Base-by-base conservation (phyloP, 129 eudicot genomes). In the Ambrosia artemisiifolia region DNA sequence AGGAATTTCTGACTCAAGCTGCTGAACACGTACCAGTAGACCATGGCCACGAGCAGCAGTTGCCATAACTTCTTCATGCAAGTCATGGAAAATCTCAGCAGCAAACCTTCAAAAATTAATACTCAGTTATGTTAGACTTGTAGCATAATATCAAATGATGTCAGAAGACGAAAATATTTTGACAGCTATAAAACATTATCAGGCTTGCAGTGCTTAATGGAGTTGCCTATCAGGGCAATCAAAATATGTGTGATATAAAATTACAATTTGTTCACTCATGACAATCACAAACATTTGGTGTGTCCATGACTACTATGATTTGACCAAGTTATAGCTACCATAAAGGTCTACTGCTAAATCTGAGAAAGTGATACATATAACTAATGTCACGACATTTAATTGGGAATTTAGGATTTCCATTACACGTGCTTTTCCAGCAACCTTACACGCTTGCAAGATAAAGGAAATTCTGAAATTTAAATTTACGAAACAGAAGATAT, bases 21-120 rank as follows among this genome's bases (percentile, higher is more conserved):
- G 96, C 65, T 90, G 91, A 49, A 90, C 95, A 3, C 97, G 93
- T 75, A 56, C 75, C 74, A 70, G 80, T 54, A 94, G 79, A 63
- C 83, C 83, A 75, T 94, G 96, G 61, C 99, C 96, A 72, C 99
- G 91, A 61, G 91, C 79, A 73, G 99, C 96, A 30, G 99, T 94
- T 77, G 81, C 89, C 84, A 86, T 84, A 64, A 86, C 91, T 80
- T 94, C 96, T 76, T 90, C 97, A 65, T 94, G 99, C 84, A 94
- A 85, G 68, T 90, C 88, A 68, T 88, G 96, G 85, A 94, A 94
- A 68, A 94, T 86, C 78, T 94, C 97, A 34, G 99, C 89, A 84
- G 99, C 99, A 85, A 94, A 94, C 83, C 99, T 93, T 70, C 70
- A 80, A 63, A 61, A 72, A 36, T 77, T 55, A 38, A 69, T 38